These are phyloP conservation scores for Eucalyptus marginata DNA, from an alignment of 345 rosid species.

Conservation along the genomic window DNA sequence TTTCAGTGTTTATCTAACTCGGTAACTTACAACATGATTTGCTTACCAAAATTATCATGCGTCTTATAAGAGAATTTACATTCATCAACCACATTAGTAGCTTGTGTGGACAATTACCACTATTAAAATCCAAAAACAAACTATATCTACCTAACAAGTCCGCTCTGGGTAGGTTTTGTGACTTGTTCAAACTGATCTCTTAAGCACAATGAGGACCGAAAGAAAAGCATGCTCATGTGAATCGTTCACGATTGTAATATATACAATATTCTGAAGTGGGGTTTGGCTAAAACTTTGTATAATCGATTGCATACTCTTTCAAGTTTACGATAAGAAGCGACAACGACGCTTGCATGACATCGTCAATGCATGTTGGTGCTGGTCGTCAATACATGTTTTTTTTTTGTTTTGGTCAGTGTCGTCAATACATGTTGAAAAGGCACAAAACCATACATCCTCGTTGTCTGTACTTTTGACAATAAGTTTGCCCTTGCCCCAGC, in stretches of 20 bases:
- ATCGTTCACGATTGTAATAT: not conserved
- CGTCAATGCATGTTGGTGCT: not conserved
- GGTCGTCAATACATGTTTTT: not conserved
- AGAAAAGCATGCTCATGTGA: not conserved
- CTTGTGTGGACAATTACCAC: not conserved
- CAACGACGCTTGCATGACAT: not conserved
- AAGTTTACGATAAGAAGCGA: not conserved
- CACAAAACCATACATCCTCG: not conserved
- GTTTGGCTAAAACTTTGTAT: not conserved
- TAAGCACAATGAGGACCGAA: not conserved
- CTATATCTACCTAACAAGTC: not conserved
- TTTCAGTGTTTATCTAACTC: not conserved
- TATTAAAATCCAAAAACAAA: not conserved
- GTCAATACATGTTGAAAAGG: not conserved
- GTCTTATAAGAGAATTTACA: not conserved
- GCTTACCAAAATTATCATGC: not conserved
- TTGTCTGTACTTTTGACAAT: not conserved
- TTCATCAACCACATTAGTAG: not conserved
- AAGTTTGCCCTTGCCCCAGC: not conserved
- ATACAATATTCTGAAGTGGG: not conserved
- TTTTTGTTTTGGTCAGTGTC: no score
- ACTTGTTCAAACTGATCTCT: not conserved
- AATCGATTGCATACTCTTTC: not conserved
- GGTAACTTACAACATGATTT: not conserved
- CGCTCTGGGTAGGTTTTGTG: not conserved